Evolutionary conservation across 306 rosid species (phyloP).

Genomic region (Lotus japonicus): DNA sequence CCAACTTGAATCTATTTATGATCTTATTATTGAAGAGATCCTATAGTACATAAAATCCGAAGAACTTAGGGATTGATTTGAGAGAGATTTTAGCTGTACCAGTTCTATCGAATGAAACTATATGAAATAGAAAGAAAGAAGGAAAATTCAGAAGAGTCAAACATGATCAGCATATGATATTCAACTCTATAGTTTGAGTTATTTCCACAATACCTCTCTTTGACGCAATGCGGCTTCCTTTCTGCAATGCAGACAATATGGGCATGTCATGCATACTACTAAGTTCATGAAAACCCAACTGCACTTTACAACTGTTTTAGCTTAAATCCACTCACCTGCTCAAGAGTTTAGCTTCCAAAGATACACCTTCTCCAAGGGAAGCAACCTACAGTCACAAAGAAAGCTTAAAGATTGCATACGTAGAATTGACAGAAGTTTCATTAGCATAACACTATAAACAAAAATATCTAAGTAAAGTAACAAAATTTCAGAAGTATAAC

Average conservation of each 20-base stretch:
- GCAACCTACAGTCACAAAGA: constrained; percentile 58
- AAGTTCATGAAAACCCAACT: constrained; percentile 13
- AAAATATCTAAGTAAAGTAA: background rate
- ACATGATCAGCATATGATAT: background rate
- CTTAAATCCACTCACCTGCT: constrained; percentile 72
- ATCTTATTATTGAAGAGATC: too few relatives aligned
- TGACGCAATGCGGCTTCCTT: constrained; percentile 87
- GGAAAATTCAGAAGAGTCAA: too few relatives aligned
- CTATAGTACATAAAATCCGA: too few relatives aligned
- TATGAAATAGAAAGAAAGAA: too few relatives aligned
- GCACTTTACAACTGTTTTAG: constrained; percentile 25
- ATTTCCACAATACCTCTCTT: constrained; percentile 66
- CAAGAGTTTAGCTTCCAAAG: constrained; percentile 97
- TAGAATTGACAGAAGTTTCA: background rate
- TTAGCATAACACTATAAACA: background rate
- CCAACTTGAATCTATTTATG: too few relatives aligned
- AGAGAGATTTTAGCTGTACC: too few relatives aligned
- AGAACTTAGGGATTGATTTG: too few relatives aligned
- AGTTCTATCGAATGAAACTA: too few relatives aligned
- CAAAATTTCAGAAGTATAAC: background rate
- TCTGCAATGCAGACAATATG: constrained; percentile 42
- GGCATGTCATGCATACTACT: constrained; percentile 19
- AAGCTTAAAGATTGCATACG: constrained; percentile 20
- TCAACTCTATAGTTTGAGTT: constrained; percentile 17
- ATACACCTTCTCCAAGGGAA: constrained; percentile 87